A percentile compares a stretch with the other conserved stretches of the same genome.
Conservation (phyloP, 257 asterid genomes). For the Fraxinus cuspidata region DNA sequence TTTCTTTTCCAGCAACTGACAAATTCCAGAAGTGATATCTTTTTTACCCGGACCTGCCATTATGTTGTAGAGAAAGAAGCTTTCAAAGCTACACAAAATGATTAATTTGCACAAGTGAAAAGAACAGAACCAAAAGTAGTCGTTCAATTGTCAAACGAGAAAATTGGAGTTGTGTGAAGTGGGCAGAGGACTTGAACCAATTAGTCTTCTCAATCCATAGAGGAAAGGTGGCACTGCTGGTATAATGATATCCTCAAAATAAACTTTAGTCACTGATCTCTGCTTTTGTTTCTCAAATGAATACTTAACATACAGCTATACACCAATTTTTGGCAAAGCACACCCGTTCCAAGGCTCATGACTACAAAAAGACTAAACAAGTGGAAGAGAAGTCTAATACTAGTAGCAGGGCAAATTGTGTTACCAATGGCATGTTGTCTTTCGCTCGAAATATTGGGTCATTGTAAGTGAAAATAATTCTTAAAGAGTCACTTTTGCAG, state of each 20-base stretch:
- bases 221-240: background rate
- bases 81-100: background rate
- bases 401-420: background rate
- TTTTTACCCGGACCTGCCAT: constrained; percentile 61
- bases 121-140: constrained; percentile 15
- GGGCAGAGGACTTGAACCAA: constrained; percentile 19
- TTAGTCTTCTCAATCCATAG: background rate
- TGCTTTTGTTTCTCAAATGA: background rate
- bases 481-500: background rate
- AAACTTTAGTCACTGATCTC: constrained; percentile 11
- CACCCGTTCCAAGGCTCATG: background rate
- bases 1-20: constrained; percentile 89
- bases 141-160: background rate
- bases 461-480: background rate
- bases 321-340: background rate
- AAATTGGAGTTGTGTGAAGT: constrained; percentile 18
- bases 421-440: background rate
- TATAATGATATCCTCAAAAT: background rate
- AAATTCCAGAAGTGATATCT: constrained; percentile 60
- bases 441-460: background rate
- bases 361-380: background rate
- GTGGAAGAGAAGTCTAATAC: background rate
- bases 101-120: background rate
- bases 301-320: constrained; percentile 2
- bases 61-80: constrained; percentile 20